These are phyloP conservation scores for Micromonas pusilla DNA, from an alignment of 139 green algal genomes.

Conservation along the genomic window DNA sequence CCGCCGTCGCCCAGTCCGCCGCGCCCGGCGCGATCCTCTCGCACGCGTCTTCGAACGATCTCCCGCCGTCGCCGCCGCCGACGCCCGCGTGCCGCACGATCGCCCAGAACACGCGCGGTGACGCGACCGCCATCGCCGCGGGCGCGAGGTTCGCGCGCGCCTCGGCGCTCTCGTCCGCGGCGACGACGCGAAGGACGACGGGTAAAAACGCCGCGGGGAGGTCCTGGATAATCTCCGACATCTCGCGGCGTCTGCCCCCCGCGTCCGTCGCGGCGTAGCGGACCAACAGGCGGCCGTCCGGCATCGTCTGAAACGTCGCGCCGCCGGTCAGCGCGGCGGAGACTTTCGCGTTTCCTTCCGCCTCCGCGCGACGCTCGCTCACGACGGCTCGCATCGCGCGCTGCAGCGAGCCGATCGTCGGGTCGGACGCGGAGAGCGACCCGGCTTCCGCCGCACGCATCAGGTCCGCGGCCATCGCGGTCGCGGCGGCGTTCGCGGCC, in stretches of 20 bases:
- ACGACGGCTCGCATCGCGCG: constrained; percentile 4
- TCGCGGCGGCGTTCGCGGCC: background rate
- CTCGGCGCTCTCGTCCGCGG: background rate
- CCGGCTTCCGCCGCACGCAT: constrained; percentile 5
- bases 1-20: background rate
- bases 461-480: background rate
- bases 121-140: constrained; percentile 31
- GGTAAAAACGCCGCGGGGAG: constrained; percentile 13
- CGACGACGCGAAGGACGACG: constrained; percentile 4
- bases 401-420: background rate
- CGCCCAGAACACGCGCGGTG: constrained; percentile 33
- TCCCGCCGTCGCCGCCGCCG: background rate
- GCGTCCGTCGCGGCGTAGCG: constrained; percentile 13
- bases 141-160: constrained; percentile 26
- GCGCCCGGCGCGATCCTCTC: background rate
- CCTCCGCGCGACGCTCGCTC: background rate
- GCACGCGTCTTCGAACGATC: background rate
- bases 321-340: background rate
- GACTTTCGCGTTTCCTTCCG: constrained; percentile 15
- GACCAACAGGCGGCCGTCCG: constrained; percentile 22
- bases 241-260: background rate
- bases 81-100: constrained; percentile 31
- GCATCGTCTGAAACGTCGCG: constrained; percentile 11
- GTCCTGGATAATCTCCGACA: constrained; percentile 4
- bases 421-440: background rate